Conservation (phyloP, 305 asterid species). For the Fraxinus nigra region DNA sequence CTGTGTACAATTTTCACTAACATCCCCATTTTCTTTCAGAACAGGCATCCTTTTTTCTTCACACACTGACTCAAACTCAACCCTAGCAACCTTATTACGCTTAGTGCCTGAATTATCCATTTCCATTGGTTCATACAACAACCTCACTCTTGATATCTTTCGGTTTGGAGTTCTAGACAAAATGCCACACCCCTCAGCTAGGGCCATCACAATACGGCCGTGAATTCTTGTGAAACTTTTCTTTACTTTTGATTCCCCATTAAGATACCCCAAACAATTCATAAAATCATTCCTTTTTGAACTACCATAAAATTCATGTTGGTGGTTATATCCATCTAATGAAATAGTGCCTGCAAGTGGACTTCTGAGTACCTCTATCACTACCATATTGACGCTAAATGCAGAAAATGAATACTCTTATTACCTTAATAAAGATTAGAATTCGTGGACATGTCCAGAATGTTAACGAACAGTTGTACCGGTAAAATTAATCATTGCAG, state of each 20-base stretch:
- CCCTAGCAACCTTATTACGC: conserved; percentile 32
- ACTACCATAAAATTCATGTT: conserved; percentile 17
- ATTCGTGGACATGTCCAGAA: conserved; percentile 4
- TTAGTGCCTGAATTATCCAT: not conserved
- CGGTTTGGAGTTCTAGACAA: conserved; percentile 21
- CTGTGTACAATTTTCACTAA: conserved; percentile 29
- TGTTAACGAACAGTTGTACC: not conserved
- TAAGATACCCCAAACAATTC: conserved; percentile 26
- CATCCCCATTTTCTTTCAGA: conserved; percentile 28
- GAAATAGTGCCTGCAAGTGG: conserved; percentile 31
- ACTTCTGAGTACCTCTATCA: conserved; percentile 38
- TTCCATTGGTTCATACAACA: conserved; percentile 8
- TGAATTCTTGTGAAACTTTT: conserved; percentile 13
- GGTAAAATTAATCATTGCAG: not conserved
- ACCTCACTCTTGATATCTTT: conserved; percentile 5
- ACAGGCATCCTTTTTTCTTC: conserved; percentile 22
- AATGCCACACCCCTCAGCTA: conserved; percentile 13
- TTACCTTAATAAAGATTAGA: not conserved
- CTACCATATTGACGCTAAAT: conserved; percentile 28
- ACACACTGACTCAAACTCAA: conserved; percentile 36
- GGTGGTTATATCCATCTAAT: conserved; percentile 14
- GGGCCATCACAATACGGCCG: conserved; percentile 15
- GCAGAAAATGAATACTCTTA: conserved; percentile 4
- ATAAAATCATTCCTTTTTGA: conserved; percentile 22
- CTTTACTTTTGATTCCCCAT: conserved; percentile 24